Conservation (phyloP, 805 yeast species). For the Nakazawaea wickerhamii region DNA sequence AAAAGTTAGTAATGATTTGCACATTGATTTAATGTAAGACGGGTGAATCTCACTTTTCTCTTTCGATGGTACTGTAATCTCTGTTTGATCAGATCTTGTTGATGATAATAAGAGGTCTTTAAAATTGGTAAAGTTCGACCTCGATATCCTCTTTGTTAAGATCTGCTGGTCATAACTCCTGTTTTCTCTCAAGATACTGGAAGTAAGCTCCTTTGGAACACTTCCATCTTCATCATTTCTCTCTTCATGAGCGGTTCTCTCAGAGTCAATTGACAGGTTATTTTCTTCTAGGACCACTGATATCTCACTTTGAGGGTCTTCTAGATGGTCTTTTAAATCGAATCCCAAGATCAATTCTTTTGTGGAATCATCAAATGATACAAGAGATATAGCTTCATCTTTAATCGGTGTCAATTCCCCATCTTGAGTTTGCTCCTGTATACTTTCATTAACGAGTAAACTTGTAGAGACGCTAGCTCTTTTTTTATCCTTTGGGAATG, state of each 20-base stretch:
- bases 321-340: background rate
- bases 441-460: too few species aligned
- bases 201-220: too few species aligned
- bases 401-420: background rate
- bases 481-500: too few species aligned
- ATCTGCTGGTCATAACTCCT: background rate
- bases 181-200: background rate
- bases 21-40: background rate
- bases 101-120: background rate
- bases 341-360: background rate
- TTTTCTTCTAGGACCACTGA: too few species aligned
- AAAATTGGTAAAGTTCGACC: background rate
- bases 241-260: too few species aligned
- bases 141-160: background rate
- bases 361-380: background rate
- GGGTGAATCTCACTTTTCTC: background rate
- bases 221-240: background rate
- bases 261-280: too few species aligned
- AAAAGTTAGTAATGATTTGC: background rate
- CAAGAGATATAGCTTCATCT: background rate
- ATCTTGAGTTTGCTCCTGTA: too few species aligned
- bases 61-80: background rate
- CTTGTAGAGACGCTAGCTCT: too few species aligned
- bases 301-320: background rate
- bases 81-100: background rate